Evolutionary conservation across 139 green algal species (phyloP).

Genomic region (Chlorella sp.): DNA sequence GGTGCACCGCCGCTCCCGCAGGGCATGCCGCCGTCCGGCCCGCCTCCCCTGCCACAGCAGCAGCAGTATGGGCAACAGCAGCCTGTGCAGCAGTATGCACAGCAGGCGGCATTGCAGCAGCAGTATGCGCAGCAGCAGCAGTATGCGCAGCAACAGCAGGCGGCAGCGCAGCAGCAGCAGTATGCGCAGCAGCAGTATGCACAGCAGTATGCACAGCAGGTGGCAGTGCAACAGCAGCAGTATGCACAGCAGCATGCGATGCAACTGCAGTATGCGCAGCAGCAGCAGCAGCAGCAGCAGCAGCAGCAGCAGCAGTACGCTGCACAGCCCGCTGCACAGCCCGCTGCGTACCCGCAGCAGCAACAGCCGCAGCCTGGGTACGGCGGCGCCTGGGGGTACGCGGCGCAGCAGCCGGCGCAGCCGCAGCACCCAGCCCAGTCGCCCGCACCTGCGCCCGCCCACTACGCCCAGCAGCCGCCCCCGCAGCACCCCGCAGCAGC

Average conservation of each 20-base stretch:
- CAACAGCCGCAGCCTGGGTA: slow-evolving; percentile 5
- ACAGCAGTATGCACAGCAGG: neutral
- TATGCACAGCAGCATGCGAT: neutral
- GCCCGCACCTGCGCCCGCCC: neutral
- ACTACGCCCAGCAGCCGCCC: neutral
- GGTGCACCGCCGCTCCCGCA: neutral
- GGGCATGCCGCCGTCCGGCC: neutral
- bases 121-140: slow-evolving; percentile 6
- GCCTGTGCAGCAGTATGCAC: neutral
- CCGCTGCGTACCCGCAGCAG: neutral
- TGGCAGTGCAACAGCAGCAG: neutral
- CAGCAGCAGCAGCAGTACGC: slow-evolving; percentile 7
- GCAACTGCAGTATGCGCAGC: neutral
- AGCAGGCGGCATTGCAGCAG: neutral
- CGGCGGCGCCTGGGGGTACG: neutral
- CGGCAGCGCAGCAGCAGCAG: neutral
- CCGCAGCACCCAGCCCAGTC: neutral
- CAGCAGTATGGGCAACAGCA: slow-evolving; percentile 16
- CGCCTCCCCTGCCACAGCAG: neutral
- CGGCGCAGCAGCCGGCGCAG: neutral
- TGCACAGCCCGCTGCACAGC: neutral
- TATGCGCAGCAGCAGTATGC: neutral
- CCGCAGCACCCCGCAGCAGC: neutral
- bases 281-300: neutral
- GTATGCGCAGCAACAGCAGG: neutral